A percentile compares a stretch with the other conserved stretches of the same genome.
Conservation (phyloP, 805 yeast genomes). For the Lachancea kluyveri region DNA sequence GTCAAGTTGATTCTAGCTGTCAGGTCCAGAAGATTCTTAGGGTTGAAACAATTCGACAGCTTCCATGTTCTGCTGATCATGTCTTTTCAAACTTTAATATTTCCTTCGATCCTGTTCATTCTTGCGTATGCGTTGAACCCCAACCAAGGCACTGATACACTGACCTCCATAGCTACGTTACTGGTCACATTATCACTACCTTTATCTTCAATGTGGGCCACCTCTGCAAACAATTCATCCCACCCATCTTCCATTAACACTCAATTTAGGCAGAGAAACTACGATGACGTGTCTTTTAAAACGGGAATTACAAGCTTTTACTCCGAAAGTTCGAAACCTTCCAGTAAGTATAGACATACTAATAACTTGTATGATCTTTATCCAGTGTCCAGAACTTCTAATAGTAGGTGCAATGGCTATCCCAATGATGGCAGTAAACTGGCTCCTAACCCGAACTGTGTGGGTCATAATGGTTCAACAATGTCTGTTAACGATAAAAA, state of each 20-base stretch:
- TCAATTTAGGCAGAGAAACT: conserved; percentile 12
- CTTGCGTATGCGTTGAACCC: conserved; percentile 40
- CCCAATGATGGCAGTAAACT: too few relatives aligned
- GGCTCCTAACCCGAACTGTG: too few relatives aligned
- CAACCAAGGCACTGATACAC: conserved; percentile 30
- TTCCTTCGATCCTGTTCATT: conserved; percentile 68
- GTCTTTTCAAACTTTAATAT: conserved; percentile 73
- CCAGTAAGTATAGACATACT: conserved; percentile 7
- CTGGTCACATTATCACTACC: conserved; percentile 72
- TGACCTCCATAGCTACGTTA: conserved; percentile 50
- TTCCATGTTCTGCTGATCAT: conserved; percentile 76
- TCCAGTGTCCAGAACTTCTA: conserved; percentile 8
- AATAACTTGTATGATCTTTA: conserved; percentile 12
- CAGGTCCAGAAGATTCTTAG: conserved; percentile 65
- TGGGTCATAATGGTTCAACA: too few relatives aligned
- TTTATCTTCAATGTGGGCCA: conserved; percentile 84
- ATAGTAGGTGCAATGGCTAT: too few relatives aligned
- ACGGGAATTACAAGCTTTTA: conserved; percentile 10
- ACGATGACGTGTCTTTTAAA: conserved; percentile 15
- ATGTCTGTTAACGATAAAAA: too few relatives aligned
- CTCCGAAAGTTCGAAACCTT: conserved; percentile 13
- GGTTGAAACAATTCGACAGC: conserved; percentile 75
- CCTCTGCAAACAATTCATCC: conserved; percentile 49
- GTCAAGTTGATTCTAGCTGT: conserved; percentile 66
- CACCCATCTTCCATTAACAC: conserved; percentile 34